phyloP scores from a whole-genome alignment of 257 asterid species.

The Capsicum baccatum region DNA sequence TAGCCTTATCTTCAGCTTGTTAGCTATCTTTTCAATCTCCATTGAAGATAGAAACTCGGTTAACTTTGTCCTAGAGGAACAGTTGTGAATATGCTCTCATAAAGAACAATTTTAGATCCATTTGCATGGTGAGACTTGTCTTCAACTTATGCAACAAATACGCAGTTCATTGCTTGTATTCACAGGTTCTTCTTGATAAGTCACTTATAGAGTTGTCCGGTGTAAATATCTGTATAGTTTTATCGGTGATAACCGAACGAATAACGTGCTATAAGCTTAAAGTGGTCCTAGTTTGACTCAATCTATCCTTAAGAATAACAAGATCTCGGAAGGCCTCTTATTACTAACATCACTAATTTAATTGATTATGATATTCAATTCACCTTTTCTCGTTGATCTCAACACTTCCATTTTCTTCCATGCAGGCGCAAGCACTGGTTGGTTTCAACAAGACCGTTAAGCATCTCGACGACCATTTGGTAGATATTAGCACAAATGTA shows the following conservation, averaged over 20 bases:
- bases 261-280: neutral
- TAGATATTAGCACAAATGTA: constrained; percentile 85
- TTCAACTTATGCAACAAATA: neutral
- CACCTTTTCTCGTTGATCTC: neutral
- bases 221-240: too few species aligned
- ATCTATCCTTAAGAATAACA: neutral
- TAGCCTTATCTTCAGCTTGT: neutral
- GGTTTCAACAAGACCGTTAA: constrained; percentile 86
- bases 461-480: constrained; percentile 88
- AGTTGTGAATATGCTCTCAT: neutral
- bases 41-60: neutral
- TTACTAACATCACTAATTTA: neutral
- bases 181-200: neutral
- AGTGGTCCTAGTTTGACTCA: neutral
- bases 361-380: neutral
- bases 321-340: neutral
- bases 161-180: neutral
- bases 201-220: neutral
- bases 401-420: neutral
- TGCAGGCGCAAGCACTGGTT: constrained; percentile 93
- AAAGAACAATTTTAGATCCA: neutral
- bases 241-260: neutral
- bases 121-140: neutral
- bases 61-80: neutral
- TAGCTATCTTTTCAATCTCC: neutral